Evolutionary conservation across 352 stramenopile species (phyloP).

Genomic region (Achlya hypogyna): DNA sequence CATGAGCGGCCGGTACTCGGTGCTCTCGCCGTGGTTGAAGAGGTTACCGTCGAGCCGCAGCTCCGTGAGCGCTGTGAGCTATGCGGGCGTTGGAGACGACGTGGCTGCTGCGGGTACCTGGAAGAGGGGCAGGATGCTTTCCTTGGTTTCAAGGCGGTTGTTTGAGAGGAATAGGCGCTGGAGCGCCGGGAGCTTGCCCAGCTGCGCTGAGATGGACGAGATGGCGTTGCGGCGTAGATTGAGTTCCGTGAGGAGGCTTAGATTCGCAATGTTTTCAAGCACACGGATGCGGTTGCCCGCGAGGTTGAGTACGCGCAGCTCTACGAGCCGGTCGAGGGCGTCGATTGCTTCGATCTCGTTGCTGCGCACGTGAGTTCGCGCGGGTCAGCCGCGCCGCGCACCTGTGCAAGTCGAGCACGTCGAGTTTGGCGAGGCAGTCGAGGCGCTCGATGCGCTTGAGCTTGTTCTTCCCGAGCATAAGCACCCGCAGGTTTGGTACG

Average conservation of each 20-base stretch:
- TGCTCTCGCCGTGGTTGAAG: slow-evolving; percentile 36
- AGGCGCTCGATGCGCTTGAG: slow-evolving; percentile 79
- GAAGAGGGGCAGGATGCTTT: slow-evolving; percentile 66
- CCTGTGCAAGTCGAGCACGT: slow-evolving; percentile 88
- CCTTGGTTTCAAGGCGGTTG: slow-evolving; percentile 72
- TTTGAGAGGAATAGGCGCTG: slow-evolving; percentile 87
- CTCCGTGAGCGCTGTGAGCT: slow-evolving; percentile 64
- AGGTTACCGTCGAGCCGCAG: slow-evolving; percentile 81
- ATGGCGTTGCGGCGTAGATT: slow-evolving; percentile 85
- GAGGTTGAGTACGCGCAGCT: slow-evolving; percentile 88
- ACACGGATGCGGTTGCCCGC: slow-evolving; percentile 70
- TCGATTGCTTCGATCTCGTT: slow-evolving; percentile 86
- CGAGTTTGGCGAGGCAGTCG: slow-evolving; percentile 75
- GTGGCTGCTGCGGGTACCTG: slow-evolving; percentile 20
- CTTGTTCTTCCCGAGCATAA: slow-evolving; percentile 90
- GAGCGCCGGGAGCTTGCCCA: slow-evolving; percentile 65
- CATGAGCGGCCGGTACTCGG: slow-evolving; percentile 56
- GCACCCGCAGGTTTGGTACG: slow-evolving; percentile 77
- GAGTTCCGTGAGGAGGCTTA: slow-evolving; percentile 81
- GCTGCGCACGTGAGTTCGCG: slow-evolving; percentile 23
- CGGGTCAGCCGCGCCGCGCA: slow-evolving; percentile 12
- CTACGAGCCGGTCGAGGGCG: slow-evolving; percentile 71
- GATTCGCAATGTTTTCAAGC: slow-evolving; percentile 71
- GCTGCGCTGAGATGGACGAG: slow-evolving; percentile 28
- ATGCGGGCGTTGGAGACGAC: background rate